A percentile compares a stretch with the other conserved stretches of the same genome.
phyloP scores from a whole-genome alignment of 2,329 filamentous ascomycete species.

The Ascochyta viciae-villosae region DNA sequence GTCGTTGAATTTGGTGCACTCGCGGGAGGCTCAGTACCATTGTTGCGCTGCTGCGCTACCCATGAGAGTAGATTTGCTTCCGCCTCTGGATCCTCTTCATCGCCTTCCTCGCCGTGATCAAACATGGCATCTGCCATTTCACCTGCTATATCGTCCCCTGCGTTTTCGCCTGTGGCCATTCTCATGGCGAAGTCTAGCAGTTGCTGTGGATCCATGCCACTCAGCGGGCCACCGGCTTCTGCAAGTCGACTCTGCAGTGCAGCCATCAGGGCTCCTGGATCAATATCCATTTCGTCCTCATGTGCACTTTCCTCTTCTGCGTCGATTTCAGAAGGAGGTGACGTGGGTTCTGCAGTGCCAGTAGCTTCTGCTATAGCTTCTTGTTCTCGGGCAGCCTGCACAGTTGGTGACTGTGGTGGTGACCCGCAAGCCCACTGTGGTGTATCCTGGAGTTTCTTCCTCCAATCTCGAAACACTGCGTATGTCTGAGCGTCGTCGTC shows the following conservation, averaged over 20 bases:
- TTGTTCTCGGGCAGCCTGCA: slow-evolving; percentile 14
- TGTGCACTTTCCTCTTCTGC: slow-evolving; percentile 25
- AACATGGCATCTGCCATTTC: slow-evolving; percentile 54
- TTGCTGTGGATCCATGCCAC: slow-evolving; percentile 51
- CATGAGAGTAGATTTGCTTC: slow-evolving; percentile 42
- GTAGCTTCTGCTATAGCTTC: slow-evolving; percentile 16
- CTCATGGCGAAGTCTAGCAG: slow-evolving; percentile 54
- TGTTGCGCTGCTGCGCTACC: slow-evolving; percentile 42
- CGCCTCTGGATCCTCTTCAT: slow-evolving; percentile 41
- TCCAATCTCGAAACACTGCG: slow-evolving; percentile 56
- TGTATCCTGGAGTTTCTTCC: slow-evolving; percentile 45
- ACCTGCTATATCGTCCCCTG: slow-evolving; percentile 52
- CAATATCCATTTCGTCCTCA: slow-evolving; percentile 35
- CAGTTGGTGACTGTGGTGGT: slow-evolving; percentile 22
- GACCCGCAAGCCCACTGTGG: slow-evolving; percentile 34
- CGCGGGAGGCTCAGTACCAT: slow-evolving; percentile 18
- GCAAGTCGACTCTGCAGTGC: slow-evolving; percentile 45
- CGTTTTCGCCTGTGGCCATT: slow-evolving; percentile 53
- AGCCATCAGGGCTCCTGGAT: slow-evolving; percentile 50
- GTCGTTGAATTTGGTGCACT: slow-evolving; percentile 18
- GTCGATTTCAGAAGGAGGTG: slow-evolving; percentile 21
- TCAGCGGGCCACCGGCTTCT: slow-evolving; percentile 44
- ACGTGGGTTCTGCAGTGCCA: slow-evolving; percentile 17
- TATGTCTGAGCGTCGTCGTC: slow-evolving; percentile 44
- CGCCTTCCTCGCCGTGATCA: slow-evolving; percentile 40